These are phyloP conservation scores for Colletotrichum sp. DNA, from an alignment of 2,329 filamentous ascomycete genomes.

Conservation along the genomic window DNA sequence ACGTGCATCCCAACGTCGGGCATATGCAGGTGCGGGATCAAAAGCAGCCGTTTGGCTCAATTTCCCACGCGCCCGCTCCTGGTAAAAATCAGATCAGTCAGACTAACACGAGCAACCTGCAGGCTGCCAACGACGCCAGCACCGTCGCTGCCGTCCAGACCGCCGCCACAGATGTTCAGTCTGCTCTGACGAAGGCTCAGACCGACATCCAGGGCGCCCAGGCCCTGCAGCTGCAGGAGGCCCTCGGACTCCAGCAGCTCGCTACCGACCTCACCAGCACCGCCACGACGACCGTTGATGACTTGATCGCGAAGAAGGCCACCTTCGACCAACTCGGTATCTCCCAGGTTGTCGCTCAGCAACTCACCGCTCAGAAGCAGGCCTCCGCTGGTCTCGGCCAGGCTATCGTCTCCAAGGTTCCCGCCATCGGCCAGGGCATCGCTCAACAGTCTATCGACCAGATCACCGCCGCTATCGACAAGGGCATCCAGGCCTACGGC, in stretches of 20 bases:
- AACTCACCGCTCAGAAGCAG: slow-evolving; percentile 26
- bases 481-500: slow-evolving; percentile 23
- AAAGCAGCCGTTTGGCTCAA: background rate
- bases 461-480: slow-evolving; percentile 25
- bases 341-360: slow-evolving; percentile 24
- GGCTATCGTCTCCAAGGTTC: slow-evolving; percentile 30
- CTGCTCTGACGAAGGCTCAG: slow-evolving; percentile 22
- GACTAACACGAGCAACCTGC: background rate
- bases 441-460: slow-evolving; percentile 28
- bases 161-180: slow-evolving; percentile 24
- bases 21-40: background rate
- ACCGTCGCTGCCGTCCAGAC: slow-evolving; percentile 36
- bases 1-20: background rate
- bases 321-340: slow-evolving; percentile 29
- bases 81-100: background rate
- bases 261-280: slow-evolving; percentile 24
- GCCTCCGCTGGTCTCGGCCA: slow-evolving; percentile 21
- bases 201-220: slow-evolving; percentile 28
- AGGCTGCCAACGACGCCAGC: slow-evolving; percentile 51
- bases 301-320: slow-evolving; percentile 28
- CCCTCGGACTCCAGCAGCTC: slow-evolving; percentile 24
- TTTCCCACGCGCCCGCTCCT: background rate
- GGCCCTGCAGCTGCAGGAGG: slow-evolving; percentile 25
- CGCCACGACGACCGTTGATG: slow-evolving; percentile 22
- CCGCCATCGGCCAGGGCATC: slow-evolving; percentile 29